Base-by-base conservation (phyloP, 164 flowering plant species). In the Macadamia integrifolia region DNA sequence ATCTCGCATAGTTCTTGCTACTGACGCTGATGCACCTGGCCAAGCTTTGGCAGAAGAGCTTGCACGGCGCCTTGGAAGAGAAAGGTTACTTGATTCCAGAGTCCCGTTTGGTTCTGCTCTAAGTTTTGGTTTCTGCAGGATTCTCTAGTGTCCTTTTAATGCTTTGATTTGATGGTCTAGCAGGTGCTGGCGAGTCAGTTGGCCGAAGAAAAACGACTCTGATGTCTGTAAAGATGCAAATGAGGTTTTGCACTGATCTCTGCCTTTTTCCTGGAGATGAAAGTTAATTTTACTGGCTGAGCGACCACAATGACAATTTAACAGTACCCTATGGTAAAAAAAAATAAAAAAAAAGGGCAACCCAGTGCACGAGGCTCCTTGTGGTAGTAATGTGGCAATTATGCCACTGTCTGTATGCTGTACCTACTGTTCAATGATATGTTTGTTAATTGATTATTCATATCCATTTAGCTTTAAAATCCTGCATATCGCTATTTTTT, bases 31-130 rank as follows among this genome's bases (percentile, higher is more conserved):
- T 79, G 46, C 58, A 29, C 92, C 97, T 76, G 97, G 97, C 48
- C 90, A 85, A 83, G 93, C 97, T 62, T 84, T 92, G 67, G 95
- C 98, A 53, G 97, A 90, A 80, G 98, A 92, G 81, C 88, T 94
- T 76, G 97, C 98, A 40, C 90, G 98, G 17, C 97, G 98, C 60
- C 81, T 94, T 64, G 98, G 98, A 64, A 87, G 83, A 81, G 97
- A 94, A 76, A 91, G 94, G 98, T 91, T 65, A 53, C n/a, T 53
- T 11, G 18, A 53, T 53, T 14, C 15, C 17, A 14, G 40, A 53
- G 6, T 53, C 2, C 6, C 7, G 6, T 53, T 53, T 4, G 15
- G 6, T 14, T 53, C 18, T 53, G n/a, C 15, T 10, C 9, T 49
- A 49, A 49, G 14, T 10, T 49, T 53, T 53, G 57, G 6, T 53